These are phyloP conservation scores for Juglanconis juglandina DNA, from an alignment of 2,329 filamentous ascomycete species.

Conservation along the genomic window DNA sequence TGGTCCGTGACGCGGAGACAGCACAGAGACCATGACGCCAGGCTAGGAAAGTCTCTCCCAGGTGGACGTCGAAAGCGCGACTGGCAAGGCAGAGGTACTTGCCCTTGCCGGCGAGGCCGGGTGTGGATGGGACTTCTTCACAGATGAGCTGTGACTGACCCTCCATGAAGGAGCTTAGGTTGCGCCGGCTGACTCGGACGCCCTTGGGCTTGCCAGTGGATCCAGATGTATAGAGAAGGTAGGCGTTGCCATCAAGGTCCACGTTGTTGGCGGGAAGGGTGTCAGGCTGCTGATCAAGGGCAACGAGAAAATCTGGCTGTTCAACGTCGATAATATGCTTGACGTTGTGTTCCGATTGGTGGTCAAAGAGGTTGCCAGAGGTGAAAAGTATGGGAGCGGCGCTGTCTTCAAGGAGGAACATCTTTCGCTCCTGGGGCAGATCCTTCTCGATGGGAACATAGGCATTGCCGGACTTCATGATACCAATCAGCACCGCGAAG, in stretches of 20 bases:
- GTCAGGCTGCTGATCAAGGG: no score
- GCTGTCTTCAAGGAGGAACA: constrained; percentile 60
- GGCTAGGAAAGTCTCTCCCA: constrained; percentile 24
- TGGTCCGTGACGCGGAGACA: constrained; percentile 15
- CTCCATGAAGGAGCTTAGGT: constrained; percentile 9
- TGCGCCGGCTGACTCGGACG: constrained; percentile 27
- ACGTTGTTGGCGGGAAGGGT: no score
- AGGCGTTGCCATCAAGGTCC: constrained; percentile 19
- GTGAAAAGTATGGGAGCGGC: constrained; percentile 47
- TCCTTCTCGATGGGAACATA: constrained; percentile 62
- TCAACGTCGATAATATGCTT: constrained; percentile 18
- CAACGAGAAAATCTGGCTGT: background rate
- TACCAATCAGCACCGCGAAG: no score
- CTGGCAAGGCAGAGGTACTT: constrained; percentile 19
- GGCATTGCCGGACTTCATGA: constrained; percentile 45
- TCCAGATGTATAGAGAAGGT: constrained; percentile 32
- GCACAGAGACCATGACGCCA: constrained; percentile 20
- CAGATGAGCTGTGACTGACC: no score
- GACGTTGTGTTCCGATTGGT: constrained; percentile 35
- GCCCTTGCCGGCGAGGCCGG: constrained; percentile 21
- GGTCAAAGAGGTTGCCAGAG: constrained; percentile 25
- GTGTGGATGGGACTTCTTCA: background rate
- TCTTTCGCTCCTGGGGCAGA: constrained; percentile 55
- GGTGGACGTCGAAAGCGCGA: constrained; percentile 18
- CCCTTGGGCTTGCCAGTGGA: constrained; percentile 33